Evolutionary conservation across 768 basidiomycete genomes (phyloP), one percentile per base, ranked within the genome.

Genomic region (Naganishia vaughanmartiniae): DNA sequence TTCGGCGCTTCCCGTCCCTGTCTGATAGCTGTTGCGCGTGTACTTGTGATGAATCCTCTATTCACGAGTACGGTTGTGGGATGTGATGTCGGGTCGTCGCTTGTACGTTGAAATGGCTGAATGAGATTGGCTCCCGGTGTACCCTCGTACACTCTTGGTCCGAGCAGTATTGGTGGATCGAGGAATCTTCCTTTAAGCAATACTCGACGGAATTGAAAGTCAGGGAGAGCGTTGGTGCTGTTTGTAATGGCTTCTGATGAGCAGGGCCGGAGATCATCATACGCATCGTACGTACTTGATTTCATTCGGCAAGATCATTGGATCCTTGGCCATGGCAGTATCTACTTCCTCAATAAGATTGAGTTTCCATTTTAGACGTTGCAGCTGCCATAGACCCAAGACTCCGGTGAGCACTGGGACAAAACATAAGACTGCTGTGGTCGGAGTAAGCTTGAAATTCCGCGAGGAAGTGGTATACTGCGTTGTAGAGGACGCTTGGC

Each of bases 291-390:
- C 84, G 66, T 73, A 96, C 95, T 98, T 93, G 82, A 99, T 88
- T 81, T 87, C 87, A 55, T 85, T 85, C 1, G 96, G 96, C 33
- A 99, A 83, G 30, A 84, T 76, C 68, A 99, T 86, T 0, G 95
- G 89, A 36, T 86, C 87, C 19, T 89, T 84, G 72, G 89, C 85
- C 42, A 98, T 83, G 82, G 96, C 95, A 81, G 91, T 88, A 79
- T 96, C 90, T 42, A 98, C 84, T 76, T 97, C 91, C 74, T 96
- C 91, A 72, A 98, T 97, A 63, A 99, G 85, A 65, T 87, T 87
- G 54, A 95, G 84, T 82, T 99, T 99, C 96, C 96, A 99, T 79
- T 91, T 87, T 34, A 98, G 85, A 57, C 96, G 87, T 75, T 91
- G 87, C 36, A 99, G 83, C 82, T 99, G 96, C 95, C 95, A 98